Evolutionary conservation across 305 asterid species (phyloP).

Genomic region (Solanum aculeatissimum): DNA sequence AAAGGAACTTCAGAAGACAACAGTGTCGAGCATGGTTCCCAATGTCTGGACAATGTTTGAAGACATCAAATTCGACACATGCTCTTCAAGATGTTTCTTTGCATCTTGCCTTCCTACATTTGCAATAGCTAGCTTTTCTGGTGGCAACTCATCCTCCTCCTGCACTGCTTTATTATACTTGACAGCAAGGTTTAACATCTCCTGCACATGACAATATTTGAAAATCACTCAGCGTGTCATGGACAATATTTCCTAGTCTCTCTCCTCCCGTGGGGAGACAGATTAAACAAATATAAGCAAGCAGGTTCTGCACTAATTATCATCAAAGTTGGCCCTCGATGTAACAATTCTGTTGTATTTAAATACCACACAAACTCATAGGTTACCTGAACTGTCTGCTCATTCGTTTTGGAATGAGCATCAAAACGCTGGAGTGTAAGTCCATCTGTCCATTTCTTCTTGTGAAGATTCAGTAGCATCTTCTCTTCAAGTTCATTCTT

Average conservation of each 20-base stretch:
- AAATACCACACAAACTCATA: background rate
- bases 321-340: background rate
- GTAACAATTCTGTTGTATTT: background rate
- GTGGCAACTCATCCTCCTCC: slow-evolving; percentile 92
- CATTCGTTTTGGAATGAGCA: slow-evolving; percentile 87
- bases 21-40: slow-evolving; percentile 96
- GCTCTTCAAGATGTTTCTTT: slow-evolving; percentile 96
- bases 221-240: background rate
- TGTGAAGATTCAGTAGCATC: slow-evolving; percentile 95
- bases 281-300: background rate
- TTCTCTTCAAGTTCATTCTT: slow-evolving; percentile 99
- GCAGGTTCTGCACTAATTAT: background rate
- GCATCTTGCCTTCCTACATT: slow-evolving; percentile 98
- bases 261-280: background rate
- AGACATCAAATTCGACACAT: slow-evolving; percentile 90
- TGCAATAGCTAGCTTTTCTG: slow-evolving; percentile 89
- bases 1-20: slow-evolving; percentile 46
- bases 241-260: background rate
- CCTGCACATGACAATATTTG: slow-evolving; percentile 33
- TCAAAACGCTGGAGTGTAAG: slow-evolving; percentile 84
- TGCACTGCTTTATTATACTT: slow-evolving; percentile 94
- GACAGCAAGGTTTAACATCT: slow-evolving; percentile 73
- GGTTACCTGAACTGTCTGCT: slow-evolving; percentile 85
- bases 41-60: slow-evolving; percentile 88
- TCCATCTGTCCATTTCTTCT: slow-evolving; percentile 97